Conservation (phyloP, 805 yeast genomes). For the Wickerhamomyces ciferrii region DNA sequence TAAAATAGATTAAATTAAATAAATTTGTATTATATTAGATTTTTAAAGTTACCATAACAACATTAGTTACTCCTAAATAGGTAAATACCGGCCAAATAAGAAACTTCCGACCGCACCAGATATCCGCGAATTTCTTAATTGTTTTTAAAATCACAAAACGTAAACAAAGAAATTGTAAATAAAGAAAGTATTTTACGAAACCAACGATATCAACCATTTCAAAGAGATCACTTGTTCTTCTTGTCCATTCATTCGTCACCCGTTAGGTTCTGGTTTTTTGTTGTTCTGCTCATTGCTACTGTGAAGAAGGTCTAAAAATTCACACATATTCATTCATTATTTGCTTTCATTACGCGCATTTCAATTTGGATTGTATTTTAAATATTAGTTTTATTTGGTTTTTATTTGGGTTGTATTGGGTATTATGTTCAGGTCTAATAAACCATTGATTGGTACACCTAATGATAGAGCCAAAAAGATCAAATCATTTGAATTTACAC, state of each 20-base stretch:
- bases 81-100: not conserved
- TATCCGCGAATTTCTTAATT: too few species aligned
- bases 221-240: too few species aligned
- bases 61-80: not conserved
- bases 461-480: conserved; percentile 6
- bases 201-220: too few species aligned
- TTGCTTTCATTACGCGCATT: too few species aligned
- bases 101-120: not conserved
- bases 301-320: too few species aligned
- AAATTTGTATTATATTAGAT: too few species aligned
- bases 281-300: too few species aligned
- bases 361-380: not conserved
- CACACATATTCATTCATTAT: too few species aligned
- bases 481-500: conserved; percentile 11
- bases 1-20: too few species aligned
- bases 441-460: conserved; percentile 11
- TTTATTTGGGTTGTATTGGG: not conserved
- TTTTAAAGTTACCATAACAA: not conserved
- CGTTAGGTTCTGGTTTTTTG: too few species aligned
- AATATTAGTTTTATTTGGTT: not conserved
- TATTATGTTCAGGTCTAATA: conserved; percentile 8
- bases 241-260: too few species aligned
- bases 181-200: too few species aligned
- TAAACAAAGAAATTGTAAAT: not conserved
- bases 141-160: not conserved